A percentile compares a stretch with the other conserved stretches of the same genome.
These are phyloP conservation scores for Colletotrichum sidae DNA, from an alignment of 2,329 filamentous ascomycete genomes.

Conservation along the genomic window DNA sequence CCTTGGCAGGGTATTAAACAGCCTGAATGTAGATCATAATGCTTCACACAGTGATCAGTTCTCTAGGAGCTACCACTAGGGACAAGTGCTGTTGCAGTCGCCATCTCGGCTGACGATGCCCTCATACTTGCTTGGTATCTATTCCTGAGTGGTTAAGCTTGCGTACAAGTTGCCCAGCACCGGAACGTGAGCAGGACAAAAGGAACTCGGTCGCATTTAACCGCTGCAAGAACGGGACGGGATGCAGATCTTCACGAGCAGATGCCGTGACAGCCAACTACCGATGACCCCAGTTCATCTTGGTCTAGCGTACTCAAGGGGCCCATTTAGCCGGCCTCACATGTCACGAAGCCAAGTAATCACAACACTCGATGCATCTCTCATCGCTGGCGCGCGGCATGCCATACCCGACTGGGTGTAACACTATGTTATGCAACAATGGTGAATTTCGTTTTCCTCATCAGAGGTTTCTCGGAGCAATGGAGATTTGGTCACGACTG, in stretches of 20 bases:
- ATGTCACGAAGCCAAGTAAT: neutral
- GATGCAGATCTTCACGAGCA: neutral
- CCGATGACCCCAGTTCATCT: neutral
- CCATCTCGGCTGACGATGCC: too few relatives aligned
- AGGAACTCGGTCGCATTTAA: neutral
- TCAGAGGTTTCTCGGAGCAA: too few relatives aligned
- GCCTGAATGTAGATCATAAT: too few relatives aligned
- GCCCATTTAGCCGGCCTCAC: constrained; percentile 1
- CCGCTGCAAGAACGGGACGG: constrained; percentile 12
- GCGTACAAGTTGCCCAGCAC: neutral
- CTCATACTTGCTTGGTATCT: too few relatives aligned
- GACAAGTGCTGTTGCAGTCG: too few relatives aligned
- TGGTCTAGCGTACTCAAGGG: neutral
- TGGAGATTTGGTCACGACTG: too few relatives aligned
- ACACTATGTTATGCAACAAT: neutral
- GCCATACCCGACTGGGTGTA: neutral
- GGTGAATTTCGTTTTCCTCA: neutral
- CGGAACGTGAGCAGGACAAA: neutral
- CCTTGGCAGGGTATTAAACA: too few relatives aligned
- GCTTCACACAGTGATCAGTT: too few relatives aligned
- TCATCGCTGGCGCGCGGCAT: neutral
- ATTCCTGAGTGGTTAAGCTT: too few relatives aligned
- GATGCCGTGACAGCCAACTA: neutral
- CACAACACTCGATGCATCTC: neutral
- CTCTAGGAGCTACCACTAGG: too few relatives aligned